Evolutionary conservation across 345 rosid species (phyloP).

Genomic region (Reutealis trisperma): DNA sequence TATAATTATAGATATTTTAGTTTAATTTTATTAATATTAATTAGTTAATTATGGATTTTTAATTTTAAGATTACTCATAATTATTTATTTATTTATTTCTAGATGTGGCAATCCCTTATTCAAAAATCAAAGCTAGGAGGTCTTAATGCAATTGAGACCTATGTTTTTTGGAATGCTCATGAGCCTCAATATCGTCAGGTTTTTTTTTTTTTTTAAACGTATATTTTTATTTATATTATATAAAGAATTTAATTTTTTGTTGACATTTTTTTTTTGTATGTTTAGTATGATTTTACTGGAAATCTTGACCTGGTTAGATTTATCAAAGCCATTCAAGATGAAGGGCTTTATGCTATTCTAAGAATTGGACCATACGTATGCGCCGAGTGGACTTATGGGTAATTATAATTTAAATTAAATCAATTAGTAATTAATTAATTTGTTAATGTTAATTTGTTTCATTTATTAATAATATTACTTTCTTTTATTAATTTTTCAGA

Average conservation of each 20-base stretch:
- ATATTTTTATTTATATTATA: too few relatives aligned
- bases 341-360: not conserved
- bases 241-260: too few relatives aligned
- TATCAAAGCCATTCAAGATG: not conserved
- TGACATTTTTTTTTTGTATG: too few relatives aligned
- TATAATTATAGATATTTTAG: too few relatives aligned
- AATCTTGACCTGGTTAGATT: not conserved
- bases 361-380: not conserved
- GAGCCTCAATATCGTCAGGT: slow-evolving; percentile 15
- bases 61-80: too few relatives aligned
- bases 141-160: slow-evolving; percentile 11
- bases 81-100: too few relatives aligned
- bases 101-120: not conserved
- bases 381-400: not conserved
- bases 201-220: not conserved
- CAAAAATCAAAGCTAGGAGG: not conserved
- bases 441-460: too few relatives aligned
- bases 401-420: too few relatives aligned
- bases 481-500: slow-evolving; percentile 12
- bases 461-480: too few relatives aligned
- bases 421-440: too few relatives aligned
- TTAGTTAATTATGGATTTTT: too few relatives aligned
- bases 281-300: not conserved
- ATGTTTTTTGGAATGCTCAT: slow-evolving; percentile 19
- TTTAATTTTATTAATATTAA: too few relatives aligned